Evolutionary conservation across 2,329 filamentous ascomycete genomes (phyloP), one percentile per base, ranked within the genome.

Genomic region (Ophiostoma sp.): DNA sequence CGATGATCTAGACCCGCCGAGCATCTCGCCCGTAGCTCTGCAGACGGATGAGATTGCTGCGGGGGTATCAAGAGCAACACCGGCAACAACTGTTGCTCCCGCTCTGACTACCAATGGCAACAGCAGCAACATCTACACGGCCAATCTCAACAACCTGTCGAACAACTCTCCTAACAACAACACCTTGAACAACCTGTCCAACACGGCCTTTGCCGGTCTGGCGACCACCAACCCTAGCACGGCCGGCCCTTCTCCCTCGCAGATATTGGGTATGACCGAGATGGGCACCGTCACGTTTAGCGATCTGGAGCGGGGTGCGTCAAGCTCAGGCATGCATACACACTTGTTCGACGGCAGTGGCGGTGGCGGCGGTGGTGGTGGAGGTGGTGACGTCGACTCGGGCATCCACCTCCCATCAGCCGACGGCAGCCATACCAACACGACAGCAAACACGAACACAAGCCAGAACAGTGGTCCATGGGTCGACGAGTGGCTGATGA

Each of bases 401-500:
- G 66, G 28, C 15, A 50, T 72, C n/a, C 66, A 74, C 11, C 19
- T 76, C 9, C 19, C 71, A n/a, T 70, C 72, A 11, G 42, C 68
- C 3, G 68, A 68, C 33, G 69, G 69, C 19, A 59, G 61, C 61
- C 25, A 69, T 19, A 61, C 70, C 39, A 59, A 55, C 19, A 48
- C 70, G 50, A 55, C 22, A 9, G 22, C 50, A n/a, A 55, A 55
- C 48, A 19, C 48, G 3, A 61, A 36, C 22, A 55, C 64, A 31
- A 61, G 36, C 36, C 48, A 28, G 15, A n/a, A 42, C 25, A 36
- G 55, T 0, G 69, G 33, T 1, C 22, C 50, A 1, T 76, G 75
- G 74, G 55, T 52, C 1, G 74, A 75, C 42, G 73, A 76, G 11
- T 74, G 73, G 70, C 66, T 72, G 15, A 42, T 73, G 52, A 42